Conservation (phyloP, 2,329 filamentous ascomycete species). For the Meredithiella fracta region DNA sequence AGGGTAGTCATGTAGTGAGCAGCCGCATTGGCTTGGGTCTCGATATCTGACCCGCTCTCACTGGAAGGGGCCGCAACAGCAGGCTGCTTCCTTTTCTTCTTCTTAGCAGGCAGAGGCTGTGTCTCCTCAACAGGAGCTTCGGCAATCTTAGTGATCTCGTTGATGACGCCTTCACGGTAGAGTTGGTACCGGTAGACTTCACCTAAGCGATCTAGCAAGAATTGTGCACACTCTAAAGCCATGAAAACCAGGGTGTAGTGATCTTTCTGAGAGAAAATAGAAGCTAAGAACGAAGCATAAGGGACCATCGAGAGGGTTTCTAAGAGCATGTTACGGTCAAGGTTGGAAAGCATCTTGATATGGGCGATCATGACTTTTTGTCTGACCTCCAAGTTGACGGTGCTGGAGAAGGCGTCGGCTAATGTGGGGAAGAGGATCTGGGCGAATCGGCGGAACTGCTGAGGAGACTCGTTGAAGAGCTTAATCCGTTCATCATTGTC, state of each 20-base stretch:
- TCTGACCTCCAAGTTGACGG: slow-evolving; percentile 83
- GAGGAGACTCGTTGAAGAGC: slow-evolving; percentile 64
- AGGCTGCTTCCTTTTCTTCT: background rate
- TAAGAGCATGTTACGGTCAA: slow-evolving; percentile 70
- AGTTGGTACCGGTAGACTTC: slow-evolving; percentile 90
- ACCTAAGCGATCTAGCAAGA: slow-evolving; percentile 70
- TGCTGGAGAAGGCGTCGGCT: slow-evolving; percentile 94
- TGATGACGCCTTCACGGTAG: slow-evolving; percentile 88
- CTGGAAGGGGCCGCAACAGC: background rate
- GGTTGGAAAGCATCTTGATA: slow-evolving; percentile 89
- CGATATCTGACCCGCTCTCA: slow-evolving; percentile 11
- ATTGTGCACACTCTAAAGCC: slow-evolving; percentile 75
- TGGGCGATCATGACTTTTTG: slow-evolving; percentile 94
- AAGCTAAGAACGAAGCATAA: slow-evolving; percentile 88
- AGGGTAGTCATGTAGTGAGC: no score
- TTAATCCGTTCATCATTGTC: slow-evolving; percentile 68
- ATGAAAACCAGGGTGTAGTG: slow-evolving; percentile 74
- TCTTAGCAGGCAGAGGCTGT: background rate
- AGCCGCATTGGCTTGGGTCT: background rate
- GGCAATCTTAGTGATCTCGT: slow-evolving; percentile 73
- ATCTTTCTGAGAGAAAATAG: slow-evolving; percentile 89
- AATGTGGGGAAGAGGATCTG: slow-evolving; percentile 86
- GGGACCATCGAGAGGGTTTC: slow-evolving; percentile 77
- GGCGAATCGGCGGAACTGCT: slow-evolving; percentile 78
- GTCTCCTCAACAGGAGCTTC: slow-evolving; percentile 15